Evolutionary conservation across 257 asterid genomes (phyloP), one percentile per base, ranked within the genome.

Genomic region (Orobanche coerulescens): DNA sequence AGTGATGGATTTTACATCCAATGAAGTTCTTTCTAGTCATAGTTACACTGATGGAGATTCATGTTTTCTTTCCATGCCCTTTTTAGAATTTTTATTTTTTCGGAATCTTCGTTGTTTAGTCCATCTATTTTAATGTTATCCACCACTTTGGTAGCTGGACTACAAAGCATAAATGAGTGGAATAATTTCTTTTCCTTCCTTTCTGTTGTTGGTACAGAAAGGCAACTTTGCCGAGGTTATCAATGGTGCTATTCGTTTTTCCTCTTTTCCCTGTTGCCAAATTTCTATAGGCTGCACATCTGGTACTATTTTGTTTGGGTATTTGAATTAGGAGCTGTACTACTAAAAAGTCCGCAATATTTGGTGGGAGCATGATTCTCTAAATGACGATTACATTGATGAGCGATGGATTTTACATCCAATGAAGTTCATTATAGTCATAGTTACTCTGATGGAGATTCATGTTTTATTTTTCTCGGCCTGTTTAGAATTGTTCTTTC

Each of bases 1-100:
- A 71, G 78, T 58, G 67, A 78, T 68, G 83, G 83, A 67, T 61
- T 14, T 56, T 72, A 20, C 31, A 37, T 77, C 82, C 75, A 4
- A 49, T 77, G 79, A 64, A 15, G 71, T 28, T 52, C 70, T 74
- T 36, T 59, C 16, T 66, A 58, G 79, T 78, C 82, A 78, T 78
- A 73, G 83, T 74, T 78, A 78, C 80, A 67, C 82, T 78, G 83
- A 78, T 78, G 43, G 80, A 67, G 72, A 40, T 7, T 64, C 68
- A 8, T 70, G 58, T 26, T 25, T 46, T 25, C 43, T 6, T 24
- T 47, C 18, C n/a, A 1, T 40, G 48, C 4, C 7, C 0, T 5
- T 53, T 26, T 15, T 23, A 19, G 19, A 9, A 22, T 24, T 25
- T n/a, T 58, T 24, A 4, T 24, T 10, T 42, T 19, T 36, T 20